Conservation (phyloP, 1,284 basidiomycete genomes). For the Heliocybe sulcata region DNA sequence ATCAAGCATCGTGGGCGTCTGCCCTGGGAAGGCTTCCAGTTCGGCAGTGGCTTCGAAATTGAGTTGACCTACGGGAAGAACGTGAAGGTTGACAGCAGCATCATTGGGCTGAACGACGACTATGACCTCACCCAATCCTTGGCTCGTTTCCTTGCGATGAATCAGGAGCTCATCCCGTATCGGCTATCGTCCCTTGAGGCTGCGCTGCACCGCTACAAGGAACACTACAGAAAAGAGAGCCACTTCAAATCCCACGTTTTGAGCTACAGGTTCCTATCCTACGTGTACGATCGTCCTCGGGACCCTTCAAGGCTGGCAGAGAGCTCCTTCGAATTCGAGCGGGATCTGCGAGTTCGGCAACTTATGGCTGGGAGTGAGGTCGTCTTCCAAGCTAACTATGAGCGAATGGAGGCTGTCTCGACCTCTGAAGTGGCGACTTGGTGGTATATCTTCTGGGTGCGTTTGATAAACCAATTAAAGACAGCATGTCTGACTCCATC, state of each 20-base stretch:
- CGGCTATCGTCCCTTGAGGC: slow-evolving; percentile 40
- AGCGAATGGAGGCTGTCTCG: slow-evolving; percentile 49
- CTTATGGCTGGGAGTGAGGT: slow-evolving; percentile 43
- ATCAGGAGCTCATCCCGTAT: slow-evolving; percentile 43
- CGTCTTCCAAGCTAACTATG: slow-evolving; percentile 48
- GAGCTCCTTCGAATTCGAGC: slow-evolving; percentile 41
- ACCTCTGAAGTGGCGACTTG: slow-evolving; percentile 51
- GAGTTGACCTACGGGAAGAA: slow-evolving; percentile 50
- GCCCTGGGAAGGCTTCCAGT: slow-evolving; percentile 48
- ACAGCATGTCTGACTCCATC: background rate
- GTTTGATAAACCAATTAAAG: slow-evolving; percentile 14
- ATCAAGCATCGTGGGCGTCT: slow-evolving; percentile 54
- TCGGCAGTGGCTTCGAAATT: slow-evolving; percentile 69
- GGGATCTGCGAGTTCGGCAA: slow-evolving; percentile 46
- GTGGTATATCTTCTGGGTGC: slow-evolving; percentile 82
- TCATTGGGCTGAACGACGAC: slow-evolving; percentile 64
- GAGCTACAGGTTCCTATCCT: slow-evolving; percentile 61
- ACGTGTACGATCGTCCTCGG: slow-evolving; percentile 52
- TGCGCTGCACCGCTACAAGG: slow-evolving; percentile 47
- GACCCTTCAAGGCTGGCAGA: slow-evolving; percentile 36
- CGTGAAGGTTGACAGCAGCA: slow-evolving; percentile 41
- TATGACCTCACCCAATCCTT: slow-evolving; percentile 58
- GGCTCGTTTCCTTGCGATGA: slow-evolving; percentile 60
- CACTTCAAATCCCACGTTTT: slow-evolving; percentile 49
- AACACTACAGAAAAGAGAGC: slow-evolving; percentile 42